These are phyloP conservation scores for Coleophoma crateriformis DNA, from an alignment of 2,329 filamentous ascomycete genomes.

Conservation along the genomic window DNA sequence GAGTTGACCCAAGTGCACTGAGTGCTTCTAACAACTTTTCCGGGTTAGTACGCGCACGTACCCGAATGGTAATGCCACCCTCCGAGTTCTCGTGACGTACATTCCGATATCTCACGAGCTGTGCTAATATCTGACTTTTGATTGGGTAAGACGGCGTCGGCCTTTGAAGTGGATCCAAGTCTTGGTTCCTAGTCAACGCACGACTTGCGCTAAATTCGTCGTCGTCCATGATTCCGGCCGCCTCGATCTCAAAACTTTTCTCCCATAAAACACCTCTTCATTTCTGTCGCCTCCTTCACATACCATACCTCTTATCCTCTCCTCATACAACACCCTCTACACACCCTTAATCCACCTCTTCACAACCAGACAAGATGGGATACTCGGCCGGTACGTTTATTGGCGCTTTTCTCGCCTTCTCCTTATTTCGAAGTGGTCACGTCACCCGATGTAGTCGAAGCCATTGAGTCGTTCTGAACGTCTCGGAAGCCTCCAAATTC, in stretches of 20 bases:
- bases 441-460: constrained; percentile 10
- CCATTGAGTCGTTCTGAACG: constrained; percentile 8
- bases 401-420: constrained; percentile 1
- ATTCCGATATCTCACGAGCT: too few relatives aligned
- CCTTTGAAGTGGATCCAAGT: too few relatives aligned
- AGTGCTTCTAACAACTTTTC: too few relatives aligned
- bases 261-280: background rate
- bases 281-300: background rate
- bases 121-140: too few relatives aligned
- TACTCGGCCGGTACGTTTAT: constrained; percentile 32
- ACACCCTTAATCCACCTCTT: background rate
- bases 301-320: background rate
- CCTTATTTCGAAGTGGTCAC: constrained; percentile 9
- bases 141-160: too few relatives aligned
- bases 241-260: background rate
- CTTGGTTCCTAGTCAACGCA: too few relatives aligned
- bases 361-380: constrained; percentile 29
- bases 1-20: too few relatives aligned
- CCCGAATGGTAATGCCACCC: too few relatives aligned
- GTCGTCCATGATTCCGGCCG: background rate
- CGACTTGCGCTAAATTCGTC: background rate
- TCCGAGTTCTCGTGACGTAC: too few relatives aligned
- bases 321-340: constrained; percentile 8
- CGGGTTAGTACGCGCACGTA: too few relatives aligned
- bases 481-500: background rate